Evolutionary conservation across 257 asterid genomes (phyloP).

Genomic region (Cinchona pubescens): DNA sequence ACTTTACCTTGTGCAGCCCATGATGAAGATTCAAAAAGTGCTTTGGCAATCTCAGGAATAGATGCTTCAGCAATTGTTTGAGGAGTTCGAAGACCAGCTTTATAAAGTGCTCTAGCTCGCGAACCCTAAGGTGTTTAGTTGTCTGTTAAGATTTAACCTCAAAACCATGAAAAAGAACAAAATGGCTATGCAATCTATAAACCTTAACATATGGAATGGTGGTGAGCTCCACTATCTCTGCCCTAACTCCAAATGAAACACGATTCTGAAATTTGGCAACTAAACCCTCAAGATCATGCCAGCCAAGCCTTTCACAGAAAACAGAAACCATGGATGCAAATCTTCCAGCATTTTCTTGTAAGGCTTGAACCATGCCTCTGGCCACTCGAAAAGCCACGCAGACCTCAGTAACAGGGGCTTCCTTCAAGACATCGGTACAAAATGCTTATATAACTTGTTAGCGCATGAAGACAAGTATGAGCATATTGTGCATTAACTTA

Average conservation of each 20-base stretch:
- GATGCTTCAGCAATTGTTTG: constrained; percentile 97
- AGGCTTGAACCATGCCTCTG: constrained; percentile 98
- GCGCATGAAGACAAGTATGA: neutral
- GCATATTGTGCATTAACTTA: neutral
- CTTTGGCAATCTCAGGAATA: constrained; percentile 80
- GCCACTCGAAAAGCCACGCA: constrained; percentile 89
- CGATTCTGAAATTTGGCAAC: constrained; percentile 92
- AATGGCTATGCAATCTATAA: constrained; percentile 19
- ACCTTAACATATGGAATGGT: constrained; percentile 93
- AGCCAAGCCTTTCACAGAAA: constrained; percentile 98
- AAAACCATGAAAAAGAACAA: constrained; percentile 16
- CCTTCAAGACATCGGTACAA: constrained; percentile 50
- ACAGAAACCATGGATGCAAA: constrained; percentile 99
- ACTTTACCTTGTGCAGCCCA: constrained; percentile 69
- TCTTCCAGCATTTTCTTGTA: constrained; percentile 99
- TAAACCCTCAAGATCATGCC: constrained; percentile 92
- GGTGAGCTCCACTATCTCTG: constrained; percentile 96
- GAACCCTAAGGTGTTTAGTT: constrained; percentile 59
- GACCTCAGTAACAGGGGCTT: constrained; percentile 76
- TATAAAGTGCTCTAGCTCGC: constrained; percentile 97
- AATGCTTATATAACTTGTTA: constrained; percentile 8
- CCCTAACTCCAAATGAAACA: constrained; percentile 96
- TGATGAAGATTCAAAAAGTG: constrained; percentile 81
- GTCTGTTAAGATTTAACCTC: constrained; percentile 24
- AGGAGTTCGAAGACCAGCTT: constrained; percentile 91